Conservation (phyloP, 2,329 filamentous ascomycete species). For the Dothideomycetes sp. region DNA sequence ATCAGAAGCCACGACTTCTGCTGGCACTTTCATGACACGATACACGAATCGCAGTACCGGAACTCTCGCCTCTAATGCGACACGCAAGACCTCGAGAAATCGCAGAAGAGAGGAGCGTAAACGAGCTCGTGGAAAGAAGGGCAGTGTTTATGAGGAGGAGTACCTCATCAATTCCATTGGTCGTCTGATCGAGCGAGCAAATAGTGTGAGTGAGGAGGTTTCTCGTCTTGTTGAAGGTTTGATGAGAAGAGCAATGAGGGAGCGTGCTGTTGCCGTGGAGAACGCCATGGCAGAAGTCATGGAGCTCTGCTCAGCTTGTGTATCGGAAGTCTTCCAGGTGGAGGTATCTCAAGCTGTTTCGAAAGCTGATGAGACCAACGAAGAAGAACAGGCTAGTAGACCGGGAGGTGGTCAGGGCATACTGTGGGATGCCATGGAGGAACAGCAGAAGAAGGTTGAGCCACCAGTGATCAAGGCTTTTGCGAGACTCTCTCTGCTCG, state of each 20-base stretch:
- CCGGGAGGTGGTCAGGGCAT: constrained; percentile 35
- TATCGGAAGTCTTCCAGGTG: constrained; percentile 60
- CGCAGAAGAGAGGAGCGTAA: constrained; percentile 87
- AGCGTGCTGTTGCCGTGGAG: constrained; percentile 72
- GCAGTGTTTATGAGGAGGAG: constrained; percentile 95
- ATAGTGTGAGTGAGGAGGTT: constrained; percentile 62
- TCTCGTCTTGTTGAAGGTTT: constrained; percentile 67
- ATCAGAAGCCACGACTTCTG: constrained; percentile 68
- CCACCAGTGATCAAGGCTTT: constrained; percentile 46
- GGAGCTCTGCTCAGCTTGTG: constrained; percentile 55
- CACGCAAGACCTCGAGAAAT: constrained; percentile 78
- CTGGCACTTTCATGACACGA: constrained; percentile 74
- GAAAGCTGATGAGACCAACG: constrained; percentile 15
- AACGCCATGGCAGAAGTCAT: constrained; percentile 64
- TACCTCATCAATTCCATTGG: constrained; percentile 85
- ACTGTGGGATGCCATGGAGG: constrained; percentile 36
- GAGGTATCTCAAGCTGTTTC: constrained; percentile 8
- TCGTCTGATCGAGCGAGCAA: constrained; percentile 73
- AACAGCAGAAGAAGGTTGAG: constrained; percentile 29
- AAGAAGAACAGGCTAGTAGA: constrained; percentile 16
- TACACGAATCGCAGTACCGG: constrained; percentile 70
- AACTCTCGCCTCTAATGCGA: constrained; percentile 63
- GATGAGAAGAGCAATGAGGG: constrained; percentile 73
- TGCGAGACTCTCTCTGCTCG: constrained; percentile 36
- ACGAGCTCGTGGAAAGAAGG: constrained; percentile 87